These are phyloP conservation scores for Grigorovia transvaalensis DNA, from an alignment of 805 yeast species.

Conservation along the genomic window DNA sequence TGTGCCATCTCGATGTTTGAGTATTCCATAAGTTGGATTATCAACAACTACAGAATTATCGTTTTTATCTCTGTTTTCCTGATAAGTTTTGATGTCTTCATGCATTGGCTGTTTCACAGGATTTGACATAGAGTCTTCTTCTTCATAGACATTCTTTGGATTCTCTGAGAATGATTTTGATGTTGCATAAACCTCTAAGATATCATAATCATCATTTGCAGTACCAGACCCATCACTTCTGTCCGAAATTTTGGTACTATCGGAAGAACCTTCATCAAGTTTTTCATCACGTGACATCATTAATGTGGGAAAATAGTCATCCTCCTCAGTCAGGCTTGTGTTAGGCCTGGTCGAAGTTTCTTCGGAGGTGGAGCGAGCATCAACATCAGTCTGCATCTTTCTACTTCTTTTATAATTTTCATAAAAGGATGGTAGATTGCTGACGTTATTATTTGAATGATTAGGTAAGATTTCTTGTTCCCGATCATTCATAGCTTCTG, in stretches of 20 bases:
- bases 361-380: too few species aligned
- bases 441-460: too few species aligned
- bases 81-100: not conserved
- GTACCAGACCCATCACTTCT: not conserved
- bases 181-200: not conserved
- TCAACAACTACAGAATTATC: not conserved
- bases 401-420: too few species aligned
- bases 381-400: too few species aligned
- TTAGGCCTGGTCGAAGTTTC: too few species aligned
- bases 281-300: not conserved
- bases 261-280: not conserved
- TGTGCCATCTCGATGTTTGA: too few species aligned
- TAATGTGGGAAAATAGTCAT: not conserved
- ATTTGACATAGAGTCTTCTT: not conserved
- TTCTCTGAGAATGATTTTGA: not conserved
- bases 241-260: not conserved
- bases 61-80: not conserved
- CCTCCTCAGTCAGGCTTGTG: not conserved
- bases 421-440: too few species aligned
- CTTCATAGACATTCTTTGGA: not conserved
- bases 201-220: not conserved
- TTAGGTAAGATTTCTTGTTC: too few species aligned
- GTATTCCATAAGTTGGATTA: too few species aligned
- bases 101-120: not conserved
- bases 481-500: too few species aligned